A percentile compares a stretch with the other conserved stretches of the same genome.
Conservation (phyloP, 805 yeast genomes). For the Ogataea trehaloabstinens region DNA sequence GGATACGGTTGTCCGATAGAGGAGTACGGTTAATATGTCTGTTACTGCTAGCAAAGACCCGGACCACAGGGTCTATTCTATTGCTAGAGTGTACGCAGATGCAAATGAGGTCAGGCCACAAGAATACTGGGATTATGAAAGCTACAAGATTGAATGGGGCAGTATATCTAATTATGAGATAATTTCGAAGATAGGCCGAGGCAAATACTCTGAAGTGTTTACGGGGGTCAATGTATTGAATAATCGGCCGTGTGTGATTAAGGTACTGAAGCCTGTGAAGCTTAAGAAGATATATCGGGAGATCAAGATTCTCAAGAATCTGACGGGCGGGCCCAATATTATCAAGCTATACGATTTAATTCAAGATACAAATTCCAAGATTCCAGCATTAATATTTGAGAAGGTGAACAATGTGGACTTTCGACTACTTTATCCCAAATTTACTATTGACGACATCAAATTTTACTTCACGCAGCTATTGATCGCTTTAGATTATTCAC, state of each 20-base stretch:
- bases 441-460: conserved; percentile 71
- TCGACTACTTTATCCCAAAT: conserved; percentile 79
- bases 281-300: conserved; percentile 90
- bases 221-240: conserved; percentile 69
- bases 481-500: conserved; percentile 81
- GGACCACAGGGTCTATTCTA: conserved; percentile 27
- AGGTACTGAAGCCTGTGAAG: conserved; percentile 91
- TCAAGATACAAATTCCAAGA: conserved; percentile 78
- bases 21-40: too few species aligned
- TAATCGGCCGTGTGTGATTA: conserved; percentile 73
- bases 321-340: conserved; percentile 81
- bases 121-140: conserved; percentile 80
- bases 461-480: conserved; percentile 81
- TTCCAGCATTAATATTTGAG: conserved; percentile 88
- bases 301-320: conserved; percentile 79
- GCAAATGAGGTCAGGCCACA: conserved; percentile 74
- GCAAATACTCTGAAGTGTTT: conserved; percentile 92
- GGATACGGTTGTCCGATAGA: too few species aligned
- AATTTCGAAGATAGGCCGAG: conserved; percentile 81
- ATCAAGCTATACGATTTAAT: conserved; percentile 78
- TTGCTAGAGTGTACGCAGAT: conserved; percentile 74
- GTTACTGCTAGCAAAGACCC: neutral
- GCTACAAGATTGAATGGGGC: conserved; percentile 78
- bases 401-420: conserved; percentile 82
- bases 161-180: conserved; percentile 83